Evolutionary conservation across 106 monocot genomes (phyloP), one percentile per base, ranked within the genome.

Genomic region (Allium cepa): DNA sequence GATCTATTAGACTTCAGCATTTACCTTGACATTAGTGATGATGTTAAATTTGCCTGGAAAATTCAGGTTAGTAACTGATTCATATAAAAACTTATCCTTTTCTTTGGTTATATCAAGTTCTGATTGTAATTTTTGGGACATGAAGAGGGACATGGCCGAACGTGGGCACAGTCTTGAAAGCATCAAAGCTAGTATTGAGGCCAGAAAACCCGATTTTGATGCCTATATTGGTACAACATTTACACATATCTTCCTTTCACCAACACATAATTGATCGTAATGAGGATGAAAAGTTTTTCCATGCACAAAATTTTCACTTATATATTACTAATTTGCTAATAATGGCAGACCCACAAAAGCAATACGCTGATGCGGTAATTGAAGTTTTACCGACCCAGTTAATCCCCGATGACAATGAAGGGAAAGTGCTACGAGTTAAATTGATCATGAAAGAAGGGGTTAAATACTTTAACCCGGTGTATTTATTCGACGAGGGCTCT

Each of bases 1-100:
- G 89, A 92, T n/a, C 87, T 97, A 17, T 61, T 97, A 74, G 97
- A 97, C 82, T 97, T 97, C 97, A 97, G 97, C 59, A 92, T 96
- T 74, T 96, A 96, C 84, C 78, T 97, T 71, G 97, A 97, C 71
- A 97, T 97, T 76, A 97, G 97, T 73, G 87, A 97, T 75, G 97
- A 97, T 59, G 97, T 97, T 36, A 97, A 97, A 28, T 97, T 97
- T 73, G 97, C 97, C 60, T 97, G 97, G 92, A 97, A 97, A 67
- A 97, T 97, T 77, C 97, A 97, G 92, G 97, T 89, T 18, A 64
- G 68, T 60, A 2, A 50, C 62, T 10, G 16, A 22, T 48, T 13
- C 3, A 55, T 50, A 12, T 53, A 5, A 36, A 36, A 36, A 1
- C 36, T 5, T 36, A 36, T 36, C 36, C 1, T 36, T 36, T 36